phyloP scores from a whole-genome alignment of 805 yeast genomes.

The Candida loeiensis region DNA sequence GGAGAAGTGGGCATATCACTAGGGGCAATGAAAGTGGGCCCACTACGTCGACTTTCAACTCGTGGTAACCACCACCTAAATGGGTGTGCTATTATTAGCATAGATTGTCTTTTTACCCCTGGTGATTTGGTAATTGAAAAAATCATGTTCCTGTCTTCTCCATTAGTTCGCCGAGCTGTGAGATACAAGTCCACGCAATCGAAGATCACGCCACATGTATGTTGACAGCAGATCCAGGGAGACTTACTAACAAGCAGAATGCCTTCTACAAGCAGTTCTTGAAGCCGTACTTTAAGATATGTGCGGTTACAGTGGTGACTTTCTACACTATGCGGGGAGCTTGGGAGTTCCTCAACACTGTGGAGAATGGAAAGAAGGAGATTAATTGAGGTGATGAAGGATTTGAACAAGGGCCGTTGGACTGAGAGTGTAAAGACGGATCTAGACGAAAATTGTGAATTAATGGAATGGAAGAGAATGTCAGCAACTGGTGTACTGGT shows the following conservation, averaged over 20 bases:
- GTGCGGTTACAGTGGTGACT: slow-evolving; percentile 42
- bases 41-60: too few species aligned
- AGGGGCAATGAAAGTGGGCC: too few species aligned
- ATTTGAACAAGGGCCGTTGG: background rate
- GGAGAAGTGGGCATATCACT: too few species aligned
- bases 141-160: background rate
- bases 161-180: background rate
- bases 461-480: too few species aligned
- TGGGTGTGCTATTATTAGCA: too few species aligned
- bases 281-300: slow-evolving; percentile 43
- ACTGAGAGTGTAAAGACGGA: background rate
- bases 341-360: slow-evolving; percentile 35
- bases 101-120: too few species aligned
- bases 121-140: too few species aligned
- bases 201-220: slow-evolving; percentile 11
- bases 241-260: slow-evolving; percentile 11
- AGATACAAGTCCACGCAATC: background rate
- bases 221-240: background rate
- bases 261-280: slow-evolving; percentile 47
- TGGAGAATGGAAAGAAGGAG: slow-evolving; percentile 28
- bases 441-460: background rate
- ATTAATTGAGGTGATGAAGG: background rate
- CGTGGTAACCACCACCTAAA: too few species aligned
- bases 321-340: slow-evolving; percentile 44
- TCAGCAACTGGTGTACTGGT: too few species aligned